Evolutionary conservation across 139 green algal species (phyloP).

Genomic region (Cymbomonas tetramitiformis): DNA sequence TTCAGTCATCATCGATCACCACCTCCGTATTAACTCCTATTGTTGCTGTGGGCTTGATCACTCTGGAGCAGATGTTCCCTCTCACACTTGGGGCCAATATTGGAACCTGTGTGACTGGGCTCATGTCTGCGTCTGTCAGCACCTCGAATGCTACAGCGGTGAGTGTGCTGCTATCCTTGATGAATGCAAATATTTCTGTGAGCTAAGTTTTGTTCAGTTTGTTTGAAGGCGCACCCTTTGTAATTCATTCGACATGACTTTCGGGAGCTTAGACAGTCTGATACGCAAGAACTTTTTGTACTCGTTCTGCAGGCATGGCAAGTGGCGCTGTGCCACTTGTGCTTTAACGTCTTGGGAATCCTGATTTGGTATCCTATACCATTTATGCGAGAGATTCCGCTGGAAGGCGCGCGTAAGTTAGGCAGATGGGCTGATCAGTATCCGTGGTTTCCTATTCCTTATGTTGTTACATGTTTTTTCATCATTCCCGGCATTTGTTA

Average conservation of each 20-base stretch:
- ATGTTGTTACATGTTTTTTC: conserved; percentile 4
- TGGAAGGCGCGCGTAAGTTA: not conserved
- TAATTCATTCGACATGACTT: no score
- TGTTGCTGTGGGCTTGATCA: not conserved
- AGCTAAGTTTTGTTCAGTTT: no score
- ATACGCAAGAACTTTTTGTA: no score
- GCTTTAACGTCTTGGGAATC: conserved; percentile 13
- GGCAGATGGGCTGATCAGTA: not conserved
- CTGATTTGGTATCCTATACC: conserved; percentile 14
- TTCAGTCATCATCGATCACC: conserved; percentile 2
- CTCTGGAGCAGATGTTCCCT: conserved; percentile 12
- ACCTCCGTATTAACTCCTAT: not conserved
- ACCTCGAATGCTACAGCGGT: no score
- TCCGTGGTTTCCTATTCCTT: conserved; percentile 1
- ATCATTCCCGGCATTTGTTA: conserved; percentile 4
- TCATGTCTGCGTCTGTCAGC: conserved; percentile 6
- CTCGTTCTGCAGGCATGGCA: no score
- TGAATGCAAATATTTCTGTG: no score
- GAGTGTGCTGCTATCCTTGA: no score
- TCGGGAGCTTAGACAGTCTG: no score
- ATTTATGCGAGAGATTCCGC: not conserved
- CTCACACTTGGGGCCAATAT: conserved; percentile 14
- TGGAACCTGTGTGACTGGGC: conserved; percentile 7
- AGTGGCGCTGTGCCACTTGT: conserved; percentile 6
- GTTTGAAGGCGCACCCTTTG: no score